Conservation (phyloP, 257 asterid genomes). For the Solanum ossicruentum region DNA sequence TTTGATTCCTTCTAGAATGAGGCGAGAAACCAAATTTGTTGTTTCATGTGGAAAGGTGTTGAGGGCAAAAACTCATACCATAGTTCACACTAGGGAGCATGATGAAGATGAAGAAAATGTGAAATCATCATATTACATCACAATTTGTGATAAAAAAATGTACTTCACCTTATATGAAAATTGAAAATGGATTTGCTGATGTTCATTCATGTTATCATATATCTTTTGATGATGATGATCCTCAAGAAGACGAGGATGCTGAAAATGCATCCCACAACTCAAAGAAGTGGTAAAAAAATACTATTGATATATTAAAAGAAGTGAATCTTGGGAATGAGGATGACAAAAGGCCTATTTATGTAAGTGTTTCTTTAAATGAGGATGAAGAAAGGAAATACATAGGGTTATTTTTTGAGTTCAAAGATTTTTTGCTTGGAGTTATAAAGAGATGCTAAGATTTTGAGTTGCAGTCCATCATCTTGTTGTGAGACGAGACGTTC, state of each 20-base stretch:
- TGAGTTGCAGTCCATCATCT: neutral
- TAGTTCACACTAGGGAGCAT: neutral
- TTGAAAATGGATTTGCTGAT: neutral
- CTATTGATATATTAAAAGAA: neutral
- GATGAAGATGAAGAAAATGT: neutral
- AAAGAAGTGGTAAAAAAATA: neutral
- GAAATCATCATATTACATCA: neutral
- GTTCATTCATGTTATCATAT: neutral
- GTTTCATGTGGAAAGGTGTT: neutral
- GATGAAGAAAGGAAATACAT: neutral
- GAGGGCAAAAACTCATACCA: neutral
- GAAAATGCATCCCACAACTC: neutral
- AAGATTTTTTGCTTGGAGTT: neutral
- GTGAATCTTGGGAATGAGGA: neutral
- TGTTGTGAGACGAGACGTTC: neutral
- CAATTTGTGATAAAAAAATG: neutral
- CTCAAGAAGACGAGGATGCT: neutral
- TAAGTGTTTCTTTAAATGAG: neutral
- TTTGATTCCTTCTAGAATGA: neutral
- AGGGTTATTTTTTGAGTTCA: neutral
- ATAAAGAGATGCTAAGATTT: neutral
- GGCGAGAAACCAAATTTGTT: neutral
- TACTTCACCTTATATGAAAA: neutral
- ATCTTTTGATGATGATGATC: neutral
- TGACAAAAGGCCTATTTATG: neutral